A percentile compares a stretch with the other conserved stretches of the same genome.
Evolutionary conservation across 2,329 filamentous ascomycete species (phyloP).

Genomic region (Alternaria sp.): DNA sequence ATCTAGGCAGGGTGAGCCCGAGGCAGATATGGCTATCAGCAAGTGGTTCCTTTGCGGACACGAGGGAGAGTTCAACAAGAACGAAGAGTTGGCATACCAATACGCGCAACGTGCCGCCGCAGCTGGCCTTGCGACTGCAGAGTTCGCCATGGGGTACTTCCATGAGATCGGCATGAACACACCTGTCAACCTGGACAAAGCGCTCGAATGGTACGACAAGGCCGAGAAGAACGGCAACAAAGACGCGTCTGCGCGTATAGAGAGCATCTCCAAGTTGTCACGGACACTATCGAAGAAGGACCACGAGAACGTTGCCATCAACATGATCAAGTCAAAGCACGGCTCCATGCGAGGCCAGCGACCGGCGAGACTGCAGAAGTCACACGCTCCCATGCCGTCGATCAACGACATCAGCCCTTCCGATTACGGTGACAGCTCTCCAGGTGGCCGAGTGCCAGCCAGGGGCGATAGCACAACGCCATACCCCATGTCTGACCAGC

Average conservation of each 20-base stretch:
- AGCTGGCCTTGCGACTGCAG: conserved; percentile 82
- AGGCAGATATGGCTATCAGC: conserved; percentile 94
- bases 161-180: conserved; percentile 95
- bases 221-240: conserved; percentile 91
- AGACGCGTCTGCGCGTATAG: conserved; percentile 81
- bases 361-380: conserved; percentile 52
- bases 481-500: conserved; percentile 53
- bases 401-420: conserved; percentile 48
- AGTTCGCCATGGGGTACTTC: conserved; percentile 98
- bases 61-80: conserved; percentile 91
- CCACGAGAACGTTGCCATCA: conserved; percentile 89
- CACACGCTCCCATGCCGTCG: conserved; percentile 46
- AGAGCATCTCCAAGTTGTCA: conserved; percentile 76
- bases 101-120: conserved; percentile 88
- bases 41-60: conserved; percentile 99
- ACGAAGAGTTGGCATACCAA: conserved; percentile 89
- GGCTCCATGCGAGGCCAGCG: conserved; percentile 58
- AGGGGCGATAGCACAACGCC: conserved; percentile 49
- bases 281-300: conserved; percentile 87
- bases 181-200: conserved; percentile 80
- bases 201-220: conserved; percentile 86
- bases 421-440: conserved; percentile 39
- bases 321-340: conserved; percentile 72
- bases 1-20: conserved; percentile 87
- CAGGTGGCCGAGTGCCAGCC: conserved; percentile 33